Conservation (phyloP, 257 asterid species). For the Solanum arcanum region DNA sequence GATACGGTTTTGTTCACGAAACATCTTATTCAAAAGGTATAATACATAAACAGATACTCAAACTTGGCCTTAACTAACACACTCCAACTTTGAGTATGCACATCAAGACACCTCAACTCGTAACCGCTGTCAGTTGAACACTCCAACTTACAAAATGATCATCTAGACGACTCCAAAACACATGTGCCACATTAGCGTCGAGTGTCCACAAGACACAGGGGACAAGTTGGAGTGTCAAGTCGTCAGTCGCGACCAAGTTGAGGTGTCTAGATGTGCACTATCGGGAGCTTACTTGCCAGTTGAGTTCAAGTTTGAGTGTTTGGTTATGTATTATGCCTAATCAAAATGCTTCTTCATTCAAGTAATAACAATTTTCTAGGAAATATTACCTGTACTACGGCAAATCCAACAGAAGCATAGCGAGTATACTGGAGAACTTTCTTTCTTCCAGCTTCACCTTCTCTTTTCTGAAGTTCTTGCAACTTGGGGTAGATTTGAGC, state of each 20-base stretch:
- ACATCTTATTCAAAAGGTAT: not conserved
- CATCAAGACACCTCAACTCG: not conserved
- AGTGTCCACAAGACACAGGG: not conserved
- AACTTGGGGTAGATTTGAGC: slow-evolving; percentile 86
- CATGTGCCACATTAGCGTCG: not conserved
- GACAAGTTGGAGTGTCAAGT: not conserved
- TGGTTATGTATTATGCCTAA: not conserved
- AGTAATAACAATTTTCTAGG: not conserved
- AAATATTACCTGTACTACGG: slow-evolving; percentile 73
- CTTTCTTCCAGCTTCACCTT: slow-evolving; percentile 98
- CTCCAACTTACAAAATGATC: not conserved
- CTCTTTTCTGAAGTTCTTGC: slow-evolving; percentile 92
- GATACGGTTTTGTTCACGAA: not conserved
- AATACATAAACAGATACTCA: not conserved
- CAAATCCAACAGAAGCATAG: slow-evolving; percentile 98
- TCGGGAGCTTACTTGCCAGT: not conserved
- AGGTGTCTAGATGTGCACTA: not conserved
- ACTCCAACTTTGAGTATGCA: not conserved
- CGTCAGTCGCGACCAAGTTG: not conserved
- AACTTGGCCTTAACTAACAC: not conserved
- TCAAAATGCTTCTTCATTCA: not conserved
- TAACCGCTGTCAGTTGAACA: not conserved
- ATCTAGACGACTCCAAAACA: not conserved
- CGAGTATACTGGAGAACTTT: slow-evolving; percentile 95
- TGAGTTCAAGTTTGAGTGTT: not conserved